Evolutionary conservation across 208 protist species (phyloP).

Genomic region (Crithidia fasciculata): DNA sequence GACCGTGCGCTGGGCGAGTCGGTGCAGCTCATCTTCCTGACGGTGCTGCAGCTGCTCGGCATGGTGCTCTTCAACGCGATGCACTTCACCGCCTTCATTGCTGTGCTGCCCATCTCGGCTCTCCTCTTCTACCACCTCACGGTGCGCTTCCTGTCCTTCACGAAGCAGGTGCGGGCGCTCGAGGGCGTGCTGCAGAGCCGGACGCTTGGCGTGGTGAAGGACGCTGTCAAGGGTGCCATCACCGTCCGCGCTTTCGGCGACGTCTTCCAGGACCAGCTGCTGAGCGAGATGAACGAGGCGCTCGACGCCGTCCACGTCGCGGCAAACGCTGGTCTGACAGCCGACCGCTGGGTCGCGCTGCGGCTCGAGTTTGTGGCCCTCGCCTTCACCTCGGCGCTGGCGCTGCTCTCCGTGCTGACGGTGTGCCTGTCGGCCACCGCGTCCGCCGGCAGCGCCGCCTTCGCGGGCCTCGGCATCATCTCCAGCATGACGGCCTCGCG

Average conservation of each 20-base stretch:
- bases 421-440: constrained; percentile 42
- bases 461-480: constrained; percentile 72
- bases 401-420: constrained; percentile 62
- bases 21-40: constrained; percentile 64
- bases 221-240: constrained; percentile 63
- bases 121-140: constrained; percentile 80
- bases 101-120: constrained; percentile 65
- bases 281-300: constrained; percentile 58
- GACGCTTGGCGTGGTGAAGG: constrained; percentile 61
- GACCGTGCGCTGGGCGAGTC: constrained; percentile 66
- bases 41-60: constrained; percentile 62
- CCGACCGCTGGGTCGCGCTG: constrained; percentile 77
- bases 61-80: constrained; percentile 69
- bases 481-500: constrained; percentile 62
- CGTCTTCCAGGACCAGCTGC: constrained; percentile 41
- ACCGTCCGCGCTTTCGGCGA: constrained; percentile 70
- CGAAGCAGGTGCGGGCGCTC: constrained; percentile 72
- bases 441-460: constrained; percentile 41
- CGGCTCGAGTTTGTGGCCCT: constrained; percentile 74
- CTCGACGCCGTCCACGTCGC: constrained; percentile 67
- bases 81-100: constrained; percentile 63
- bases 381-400: constrained; percentile 62
- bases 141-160: constrained; percentile 64
- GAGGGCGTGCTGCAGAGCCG: constrained; percentile 58
- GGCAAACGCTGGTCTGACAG: constrained; percentile 52